Evolutionary conservation across 495 filamentous ascomycete genomes (phyloP).

Genomic region (Pyrenula aspistea): DNA sequence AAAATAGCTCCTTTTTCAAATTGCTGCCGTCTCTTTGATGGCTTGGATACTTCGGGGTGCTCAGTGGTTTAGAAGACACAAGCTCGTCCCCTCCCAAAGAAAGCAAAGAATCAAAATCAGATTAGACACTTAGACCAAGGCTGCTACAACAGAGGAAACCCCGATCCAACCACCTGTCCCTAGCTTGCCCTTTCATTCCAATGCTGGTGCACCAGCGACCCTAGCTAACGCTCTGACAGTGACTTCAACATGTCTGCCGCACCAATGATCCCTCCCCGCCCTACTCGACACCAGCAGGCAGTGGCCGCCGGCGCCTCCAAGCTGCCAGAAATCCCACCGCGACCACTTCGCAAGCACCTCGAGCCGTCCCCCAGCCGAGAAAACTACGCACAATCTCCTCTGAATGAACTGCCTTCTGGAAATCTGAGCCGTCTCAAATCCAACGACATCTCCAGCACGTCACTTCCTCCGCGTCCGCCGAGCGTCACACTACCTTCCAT

Average conservation of each 20-base stretch:
- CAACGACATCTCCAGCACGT: constrained; percentile 23
- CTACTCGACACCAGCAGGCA: constrained; percentile 49
- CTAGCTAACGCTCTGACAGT: too few relatives aligned
- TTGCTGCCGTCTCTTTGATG: too few relatives aligned
- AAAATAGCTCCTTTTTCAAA: too few relatives aligned
- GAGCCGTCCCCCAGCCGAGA: constrained; percentile 71
- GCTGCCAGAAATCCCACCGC: constrained; percentile 51
- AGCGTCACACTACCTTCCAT: constrained; percentile 74
- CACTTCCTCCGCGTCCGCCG: constrained; percentile 49
- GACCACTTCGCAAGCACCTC: constrained; percentile 49
- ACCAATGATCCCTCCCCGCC: constrained; percentile 58
- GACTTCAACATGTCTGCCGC: constrained; percentile 14
- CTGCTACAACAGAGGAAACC: too few relatives aligned
- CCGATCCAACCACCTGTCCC: too few relatives aligned
- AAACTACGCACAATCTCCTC: constrained; percentile 71
- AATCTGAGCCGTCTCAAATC: constrained; percentile 32
- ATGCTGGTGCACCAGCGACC: too few relatives aligned
- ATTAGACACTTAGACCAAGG: too few relatives aligned
- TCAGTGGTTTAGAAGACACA: background rate
- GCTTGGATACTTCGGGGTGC: background rate
- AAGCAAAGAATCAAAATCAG: too few relatives aligned
- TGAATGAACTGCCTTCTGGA: constrained; percentile 54
- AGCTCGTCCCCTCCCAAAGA: too few relatives aligned
- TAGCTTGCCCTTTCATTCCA: too few relatives aligned
- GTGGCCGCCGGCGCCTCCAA: constrained; percentile 52